Evolutionary conservation across 768 basidiomycete species (phyloP).

Genomic region (Tricholoma terreum): DNA sequence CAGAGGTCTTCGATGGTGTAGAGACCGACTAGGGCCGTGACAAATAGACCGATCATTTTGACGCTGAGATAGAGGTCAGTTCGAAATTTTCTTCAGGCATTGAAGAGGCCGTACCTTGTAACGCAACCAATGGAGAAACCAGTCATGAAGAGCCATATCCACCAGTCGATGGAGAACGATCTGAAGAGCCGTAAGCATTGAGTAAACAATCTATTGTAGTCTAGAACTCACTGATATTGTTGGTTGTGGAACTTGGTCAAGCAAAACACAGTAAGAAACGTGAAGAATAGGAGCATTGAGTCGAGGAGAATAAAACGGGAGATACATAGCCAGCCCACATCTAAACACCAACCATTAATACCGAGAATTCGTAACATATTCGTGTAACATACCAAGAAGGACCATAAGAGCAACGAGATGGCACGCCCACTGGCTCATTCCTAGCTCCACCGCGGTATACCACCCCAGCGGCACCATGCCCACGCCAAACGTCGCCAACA

Average conservation of each 20-base stretch:
- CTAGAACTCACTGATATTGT: slow-evolving; percentile 74
- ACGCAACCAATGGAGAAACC: slow-evolving; percentile 95
- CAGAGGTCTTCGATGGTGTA: slow-evolving; percentile 98
- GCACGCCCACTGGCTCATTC: slow-evolving; percentile 85
- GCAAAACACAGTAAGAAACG: slow-evolving; percentile 93
- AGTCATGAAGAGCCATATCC: slow-evolving; percentile 91
- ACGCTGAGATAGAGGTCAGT: slow-evolving; percentile 49
- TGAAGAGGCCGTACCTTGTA: slow-evolving; percentile 56
- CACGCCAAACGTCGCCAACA: slow-evolving; percentile 92
- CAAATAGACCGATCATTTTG: slow-evolving; percentile 95
- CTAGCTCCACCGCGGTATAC: slow-evolving; percentile 94
- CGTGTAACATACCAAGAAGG: slow-evolving; percentile 63
- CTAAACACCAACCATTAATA: slow-evolving; percentile 36
- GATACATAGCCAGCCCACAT: slow-evolving; percentile 95
- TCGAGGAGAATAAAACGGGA: slow-evolving; percentile 97
- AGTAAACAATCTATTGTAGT: neutral
- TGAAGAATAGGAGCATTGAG: slow-evolving; percentile 99
- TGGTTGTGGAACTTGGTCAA: slow-evolving; percentile 97
- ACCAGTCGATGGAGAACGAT: slow-evolving; percentile 96
- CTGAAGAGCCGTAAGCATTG: slow-evolving; percentile 35
- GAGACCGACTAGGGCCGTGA: slow-evolving; percentile 89
- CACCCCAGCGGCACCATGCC: slow-evolving; percentile 94
- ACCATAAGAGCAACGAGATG: slow-evolving; percentile 96
- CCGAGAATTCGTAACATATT: slow-evolving; percentile 7
- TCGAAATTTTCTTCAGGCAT: neutral